Evolutionary conservation across 805 yeast species (phyloP), one percentile per base, ranked within the genome.

Genomic region (Sugiyamaella mastotermitis): DNA sequence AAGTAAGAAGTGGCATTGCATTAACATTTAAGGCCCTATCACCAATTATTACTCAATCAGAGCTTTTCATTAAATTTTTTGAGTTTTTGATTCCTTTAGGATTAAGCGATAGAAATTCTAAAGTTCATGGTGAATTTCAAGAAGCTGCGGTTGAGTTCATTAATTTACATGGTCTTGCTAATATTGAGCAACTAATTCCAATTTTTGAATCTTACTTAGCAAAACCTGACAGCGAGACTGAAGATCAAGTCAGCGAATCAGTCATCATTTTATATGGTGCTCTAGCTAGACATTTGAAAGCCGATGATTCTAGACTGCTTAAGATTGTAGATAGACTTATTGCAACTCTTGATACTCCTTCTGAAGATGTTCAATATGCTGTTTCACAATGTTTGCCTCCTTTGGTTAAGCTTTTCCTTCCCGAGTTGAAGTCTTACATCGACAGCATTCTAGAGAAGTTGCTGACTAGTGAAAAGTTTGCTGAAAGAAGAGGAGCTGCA

Each of bases 231-330:
- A 64, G 68, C 5, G 68, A 65, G 40, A 53, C 61, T 5, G 79
- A 76, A 49, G 85, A 80, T 56, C 64, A 65, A 23, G 72, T 85
- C 45, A 79, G 79, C 51, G 94, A 87, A 58, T 75, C 83, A 51
- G 81, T 81, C 14, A 83, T 92, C 50, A 81, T 92, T 41, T 66
- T 90, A 31, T 92, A 90, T 53, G 98, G 98, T 50, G 76, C 92
- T 3, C 71, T 88, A 46, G 97, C 95, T 1, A 81, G 83, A 43
- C 95, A 92, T 65, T 70, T 92, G 59, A 66, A 73, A 11, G 51
- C 73, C 0, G 60, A 70, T 16, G 98, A 92, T 53, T 51, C 68
- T 1, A 74, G 96, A 56, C 65, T 88, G 35, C 45, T 49, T 5
- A 62, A 68, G 11, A 83, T 86, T 47, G 75, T 85, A 28, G 78